These are phyloP conservation scores for Colletotrichum noveboracense DNA, from an alignment of 2,329 filamentous ascomycete species.

Conservation along the genomic window DNA sequence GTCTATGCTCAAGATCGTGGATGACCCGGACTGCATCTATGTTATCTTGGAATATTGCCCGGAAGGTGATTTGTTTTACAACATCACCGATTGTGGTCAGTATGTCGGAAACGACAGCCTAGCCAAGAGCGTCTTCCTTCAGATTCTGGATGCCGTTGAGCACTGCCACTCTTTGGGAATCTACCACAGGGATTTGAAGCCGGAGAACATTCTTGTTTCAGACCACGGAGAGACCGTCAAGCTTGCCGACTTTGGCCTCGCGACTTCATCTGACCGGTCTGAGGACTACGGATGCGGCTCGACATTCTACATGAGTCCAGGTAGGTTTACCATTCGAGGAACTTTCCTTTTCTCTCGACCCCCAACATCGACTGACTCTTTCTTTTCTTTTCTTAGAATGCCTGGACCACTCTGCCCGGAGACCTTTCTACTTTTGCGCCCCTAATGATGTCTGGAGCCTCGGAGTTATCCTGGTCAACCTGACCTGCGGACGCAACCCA, in stretches of 20 bases:
- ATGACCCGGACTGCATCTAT: slow-evolving; percentile 90
- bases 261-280: slow-evolving; percentile 81
- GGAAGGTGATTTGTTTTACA: slow-evolving; percentile 95
- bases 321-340: slow-evolving; percentile 57
- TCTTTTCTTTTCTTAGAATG: slow-evolving; percentile 71
- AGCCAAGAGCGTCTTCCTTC: slow-evolving; percentile 86
- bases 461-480: slow-evolving; percentile 96
- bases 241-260: slow-evolving; percentile 95
- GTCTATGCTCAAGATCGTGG: slow-evolving; percentile 91
- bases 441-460: slow-evolving; percentile 98
- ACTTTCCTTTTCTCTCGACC: slow-evolving; percentile 25
- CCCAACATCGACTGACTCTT: slow-evolving; percentile 30
- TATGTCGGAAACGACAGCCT: slow-evolving; percentile 93
- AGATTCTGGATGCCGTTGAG: slow-evolving; percentile 95
- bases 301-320: slow-evolving; percentile 99
- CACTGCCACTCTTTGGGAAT: slow-evolving; percentile 93
- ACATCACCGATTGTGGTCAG: slow-evolving; percentile 93
- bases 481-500: slow-evolving; percentile 96
- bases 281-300: slow-evolving; percentile 98
- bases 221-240: slow-evolving; percentile 90
- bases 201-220: slow-evolving; percentile 95
- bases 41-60: slow-evolving; percentile 97
- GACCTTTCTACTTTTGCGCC: slow-evolving; percentile 84
- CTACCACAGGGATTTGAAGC: slow-evolving; percentile 97
- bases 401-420: slow-evolving; percentile 75